Evolutionary conservation across 2,329 filamentous ascomycete species (phyloP), one percentile per base, ranked within the genome.

Genomic region (Plectosphaerella plurivora): DNA sequence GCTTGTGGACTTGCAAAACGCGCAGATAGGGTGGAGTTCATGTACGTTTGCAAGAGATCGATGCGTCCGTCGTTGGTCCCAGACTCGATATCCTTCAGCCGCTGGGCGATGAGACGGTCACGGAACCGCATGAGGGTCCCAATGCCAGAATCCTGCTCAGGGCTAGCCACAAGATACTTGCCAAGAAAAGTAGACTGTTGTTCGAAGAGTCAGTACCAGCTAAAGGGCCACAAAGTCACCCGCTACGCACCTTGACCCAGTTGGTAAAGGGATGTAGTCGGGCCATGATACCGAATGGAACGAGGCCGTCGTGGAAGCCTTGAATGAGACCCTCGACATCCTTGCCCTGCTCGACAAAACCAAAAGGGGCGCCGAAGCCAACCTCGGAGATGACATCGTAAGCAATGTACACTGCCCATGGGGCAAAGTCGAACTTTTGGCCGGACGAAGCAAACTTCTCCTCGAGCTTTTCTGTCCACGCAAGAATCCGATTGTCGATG

Each of bases 341-440:
- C 22, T 68, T 65, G 16, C 72, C 79, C 51, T 73, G 68, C 51
- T 77, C 69, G 10, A 83, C 69, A 59, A 84, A 84, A 11, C 80
- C 79, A 50, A 84, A 74, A 1, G 79, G 73, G 4, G 71, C 74
- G 10, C 79, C 78, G 57, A 83, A 83, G 2, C 76, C 78, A 41
- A 83, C 68, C 54, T 81, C 76, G 22, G 73, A 75, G 51, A 83
- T 79, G 36, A 82, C 74, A 58, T 83, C 80, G 65, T 82, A 83
- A 4, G 78, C 79, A 69, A 82, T 71, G 57, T 73, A 80, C 7
- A 78, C 73, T 47, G 76, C 74, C 80, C 79, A 83, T 50, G 73
- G 74, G 0, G 77, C 66, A 59, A 83, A 82, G 58, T 84, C 78
- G 50, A 84, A 77, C 1, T 64, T 58, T 41, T 74, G 62, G 1